These are phyloP conservation scores for Claviceps monticola DNA, from an alignment of 2,329 filamentous ascomycete species.

Conservation along the genomic window DNA sequence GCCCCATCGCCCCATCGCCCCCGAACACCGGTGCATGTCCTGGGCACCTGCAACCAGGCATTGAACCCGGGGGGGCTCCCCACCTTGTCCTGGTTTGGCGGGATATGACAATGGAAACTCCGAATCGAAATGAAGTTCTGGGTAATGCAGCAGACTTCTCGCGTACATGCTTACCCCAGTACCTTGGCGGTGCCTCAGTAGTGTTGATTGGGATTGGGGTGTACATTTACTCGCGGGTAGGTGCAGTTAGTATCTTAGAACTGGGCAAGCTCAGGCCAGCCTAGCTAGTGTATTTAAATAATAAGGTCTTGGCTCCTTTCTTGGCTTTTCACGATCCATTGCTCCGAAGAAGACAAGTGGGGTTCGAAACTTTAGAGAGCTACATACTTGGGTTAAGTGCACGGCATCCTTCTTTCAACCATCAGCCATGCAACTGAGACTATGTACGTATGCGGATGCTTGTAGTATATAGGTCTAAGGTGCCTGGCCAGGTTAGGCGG, in stretches of 20 bases:
- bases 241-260: not conserved
- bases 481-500: no score
- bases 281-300: no score
- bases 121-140: not conserved
- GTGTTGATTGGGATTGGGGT: not conserved
- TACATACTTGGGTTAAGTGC: no score
- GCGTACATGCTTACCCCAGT: not conserved
- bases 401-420: no score
- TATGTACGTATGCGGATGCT: no score
- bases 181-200: not conserved
- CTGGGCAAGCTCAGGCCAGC: no score
- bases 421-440: no score
- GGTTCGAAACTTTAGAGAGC: no score
- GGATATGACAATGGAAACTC: not conserved
- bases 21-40: not conserved
- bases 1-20: not conserved
- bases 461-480: no score
- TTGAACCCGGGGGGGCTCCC: not conserved
- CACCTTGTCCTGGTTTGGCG: not conserved
- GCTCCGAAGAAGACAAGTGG: not conserved
- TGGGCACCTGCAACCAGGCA: not conserved
- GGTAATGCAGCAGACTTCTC: not conserved
- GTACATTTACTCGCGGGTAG: not conserved
- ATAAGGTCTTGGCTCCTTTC: not conserved
- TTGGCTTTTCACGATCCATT: not conserved